Conservation (phyloP, 1,284 basidiomycete species). For the Tylopilus sp. region DNA sequence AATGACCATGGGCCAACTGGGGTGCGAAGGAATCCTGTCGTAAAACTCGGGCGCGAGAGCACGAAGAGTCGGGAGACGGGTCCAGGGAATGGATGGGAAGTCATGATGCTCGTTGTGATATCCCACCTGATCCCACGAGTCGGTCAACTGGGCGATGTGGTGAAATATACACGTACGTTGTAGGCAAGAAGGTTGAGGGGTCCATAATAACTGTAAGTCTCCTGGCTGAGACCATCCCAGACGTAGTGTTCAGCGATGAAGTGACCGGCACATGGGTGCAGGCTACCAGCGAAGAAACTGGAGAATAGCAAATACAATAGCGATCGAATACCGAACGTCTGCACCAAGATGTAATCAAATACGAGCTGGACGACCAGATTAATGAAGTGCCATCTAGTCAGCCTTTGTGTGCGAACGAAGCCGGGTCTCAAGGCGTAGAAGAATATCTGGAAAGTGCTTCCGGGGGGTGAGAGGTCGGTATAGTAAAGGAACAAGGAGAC, state of each 20-base stretch:
- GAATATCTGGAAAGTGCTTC: slow-evolving; percentile 93
- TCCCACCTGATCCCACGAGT: slow-evolving; percentile 63
- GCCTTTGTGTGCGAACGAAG: slow-evolving; percentile 83
- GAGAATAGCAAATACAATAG: slow-evolving; percentile 83
- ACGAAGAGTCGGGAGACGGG: slow-evolving; percentile 81
- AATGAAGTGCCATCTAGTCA: slow-evolving; percentile 81
- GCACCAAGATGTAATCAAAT: slow-evolving; percentile 71
- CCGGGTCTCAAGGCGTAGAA: slow-evolving; percentile 97
- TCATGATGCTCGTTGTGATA: slow-evolving; percentile 99
- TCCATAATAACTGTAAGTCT: slow-evolving; percentile 98
- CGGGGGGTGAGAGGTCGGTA: not conserved
- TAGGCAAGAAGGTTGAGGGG: slow-evolving; percentile 90
- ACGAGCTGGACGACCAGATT: slow-evolving; percentile 71
- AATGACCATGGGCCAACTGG: slow-evolving; percentile 93
- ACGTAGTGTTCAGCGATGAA: slow-evolving; percentile 98
- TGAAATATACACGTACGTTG: slow-evolving; percentile 59
- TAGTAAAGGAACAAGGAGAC: slow-evolving; percentile 23
- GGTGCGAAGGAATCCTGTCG: slow-evolving; percentile 81
- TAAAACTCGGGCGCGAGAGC: slow-evolving; percentile 91
- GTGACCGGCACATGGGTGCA: slow-evolving; percentile 95
- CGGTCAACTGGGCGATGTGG: not conserved
- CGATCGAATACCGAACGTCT: slow-evolving; percentile 57
- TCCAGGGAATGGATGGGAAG: slow-evolving; percentile 96
- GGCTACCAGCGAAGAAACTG: slow-evolving; percentile 91
- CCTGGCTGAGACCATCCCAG: slow-evolving; percentile 86